Conservation (phyloP, 306 rosid genomes). For the Prunus armeniaca region DNA sequence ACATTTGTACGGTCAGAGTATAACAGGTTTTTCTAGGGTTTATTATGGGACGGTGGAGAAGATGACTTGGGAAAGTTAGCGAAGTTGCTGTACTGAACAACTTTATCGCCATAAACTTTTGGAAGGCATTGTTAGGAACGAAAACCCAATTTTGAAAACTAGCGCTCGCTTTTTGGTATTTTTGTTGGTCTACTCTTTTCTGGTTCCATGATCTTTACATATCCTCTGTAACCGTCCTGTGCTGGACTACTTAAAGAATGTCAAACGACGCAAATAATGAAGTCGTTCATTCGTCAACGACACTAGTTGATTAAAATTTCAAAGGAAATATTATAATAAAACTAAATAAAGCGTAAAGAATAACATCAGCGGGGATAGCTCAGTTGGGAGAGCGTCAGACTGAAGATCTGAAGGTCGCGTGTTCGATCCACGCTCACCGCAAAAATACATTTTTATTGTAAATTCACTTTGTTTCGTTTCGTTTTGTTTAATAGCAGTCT, state of each 20-base stretch:
- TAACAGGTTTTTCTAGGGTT: slow-evolving; percentile 30
- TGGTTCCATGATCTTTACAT: background rate
- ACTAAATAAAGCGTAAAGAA: fast-evolving
- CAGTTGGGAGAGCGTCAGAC: slow-evolving; percentile 29
- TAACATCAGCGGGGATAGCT: slow-evolving; percentile 6
- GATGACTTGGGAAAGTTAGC: slow-evolving; percentile 5
- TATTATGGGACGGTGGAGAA: background rate
- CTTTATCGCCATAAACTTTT: background rate
- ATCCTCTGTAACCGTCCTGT: background rate
- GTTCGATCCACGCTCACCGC: slow-evolving; percentile 28
- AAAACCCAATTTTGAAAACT: background rate
- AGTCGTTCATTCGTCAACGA: background rate
- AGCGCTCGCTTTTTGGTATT: background rate
- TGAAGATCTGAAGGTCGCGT: slow-evolving; percentile 29
- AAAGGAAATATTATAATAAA: fast-evolving
- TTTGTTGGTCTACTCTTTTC: background rate
- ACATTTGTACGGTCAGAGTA: slow-evolving; percentile 31
- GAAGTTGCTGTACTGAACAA: background rate
- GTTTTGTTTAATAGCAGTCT: background rate
- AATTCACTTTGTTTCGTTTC: background rate
- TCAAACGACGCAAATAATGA: background rate
- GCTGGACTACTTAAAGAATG: background rate
- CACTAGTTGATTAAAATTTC: background rate
- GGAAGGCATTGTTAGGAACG: background rate
- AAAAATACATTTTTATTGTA: background rate